These are phyloP conservation scores for Rosellinia necatrix DNA, from an alignment of 2,329 filamentous ascomycete genomes.

Conservation along the genomic window DNA sequence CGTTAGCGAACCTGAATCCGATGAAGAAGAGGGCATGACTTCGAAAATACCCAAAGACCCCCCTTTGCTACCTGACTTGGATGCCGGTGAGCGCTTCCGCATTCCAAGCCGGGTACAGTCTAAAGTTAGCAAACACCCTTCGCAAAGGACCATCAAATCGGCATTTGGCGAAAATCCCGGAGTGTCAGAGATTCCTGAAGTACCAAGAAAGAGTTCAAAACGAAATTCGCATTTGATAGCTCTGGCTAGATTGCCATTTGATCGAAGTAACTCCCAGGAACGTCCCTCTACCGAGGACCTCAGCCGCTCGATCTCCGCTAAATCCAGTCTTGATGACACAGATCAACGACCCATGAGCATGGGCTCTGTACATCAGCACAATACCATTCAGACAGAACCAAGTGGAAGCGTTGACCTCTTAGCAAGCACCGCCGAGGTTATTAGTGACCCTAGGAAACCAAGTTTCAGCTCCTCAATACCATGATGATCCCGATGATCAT, in stretches of 20 bases:
- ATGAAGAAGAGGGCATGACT: slow-evolving; percentile 45
- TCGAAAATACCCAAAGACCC: slow-evolving; percentile 53
- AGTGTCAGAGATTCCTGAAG: slow-evolving; percentile 52
- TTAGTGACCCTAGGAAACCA: slow-evolving; percentile 48
- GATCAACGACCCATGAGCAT: slow-evolving; percentile 59
- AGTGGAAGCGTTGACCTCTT: slow-evolving; percentile 52
- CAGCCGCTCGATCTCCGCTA: slow-evolving; percentile 45
- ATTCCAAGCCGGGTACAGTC: slow-evolving; percentile 68
- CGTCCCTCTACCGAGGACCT: slow-evolving; percentile 55
- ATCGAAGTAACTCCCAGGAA: slow-evolving; percentile 58
- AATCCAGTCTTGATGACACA: slow-evolving; percentile 35
- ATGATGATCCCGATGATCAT: slow-evolving; percentile 6
- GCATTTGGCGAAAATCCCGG: slow-evolving; percentile 31
- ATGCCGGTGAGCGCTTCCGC: slow-evolving; percentile 63
- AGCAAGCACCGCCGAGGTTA: slow-evolving; percentile 61
- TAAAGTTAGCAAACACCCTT: slow-evolving; percentile 53
- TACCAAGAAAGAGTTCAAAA: slow-evolving; percentile 76
- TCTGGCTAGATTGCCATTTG: slow-evolving; percentile 58
- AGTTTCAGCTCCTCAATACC: slow-evolving; percentile 30
- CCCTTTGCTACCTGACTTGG: slow-evolving; percentile 64
- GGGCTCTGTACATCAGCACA: slow-evolving; percentile 63
- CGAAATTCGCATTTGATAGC: slow-evolving; percentile 49
- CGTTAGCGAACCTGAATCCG: slow-evolving; percentile 52
- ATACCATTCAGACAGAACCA: slow-evolving; percentile 59
- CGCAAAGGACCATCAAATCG: slow-evolving; percentile 44